Conservation (phyloP, 2,329 filamentous ascomycete species). For the Colletotrichum sp. region DNA sequence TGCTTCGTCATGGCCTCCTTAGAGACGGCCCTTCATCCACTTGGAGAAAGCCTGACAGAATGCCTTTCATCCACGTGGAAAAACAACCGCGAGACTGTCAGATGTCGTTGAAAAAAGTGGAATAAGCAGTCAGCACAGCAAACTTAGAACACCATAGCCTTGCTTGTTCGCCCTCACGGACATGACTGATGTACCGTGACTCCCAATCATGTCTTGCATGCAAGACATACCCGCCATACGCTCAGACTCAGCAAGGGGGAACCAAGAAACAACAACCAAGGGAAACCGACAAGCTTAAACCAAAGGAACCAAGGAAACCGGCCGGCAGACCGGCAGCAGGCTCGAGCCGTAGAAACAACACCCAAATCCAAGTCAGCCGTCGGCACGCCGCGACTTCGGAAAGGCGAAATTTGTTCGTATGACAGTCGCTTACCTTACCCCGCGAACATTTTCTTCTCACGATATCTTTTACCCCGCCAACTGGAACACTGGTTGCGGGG, state of each 20-base stretch:
- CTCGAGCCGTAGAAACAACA: background rate
- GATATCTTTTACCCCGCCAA: slow-evolving; percentile 9
- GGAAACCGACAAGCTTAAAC: background rate
- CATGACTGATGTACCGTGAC: background rate
- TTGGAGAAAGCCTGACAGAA: too few relatives aligned
- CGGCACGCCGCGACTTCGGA: background rate
- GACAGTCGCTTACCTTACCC: background rate
- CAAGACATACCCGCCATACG: background rate
- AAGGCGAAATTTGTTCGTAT: background rate
- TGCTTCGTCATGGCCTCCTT: too few relatives aligned
- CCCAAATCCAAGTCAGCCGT: background rate
- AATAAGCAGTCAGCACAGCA: slow-evolving; percentile 24
- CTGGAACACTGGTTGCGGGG: slow-evolving; percentile 11
- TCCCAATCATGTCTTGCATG: background rate
- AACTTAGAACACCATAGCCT: background rate
- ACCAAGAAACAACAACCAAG: background rate
- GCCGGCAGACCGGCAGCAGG: background rate
- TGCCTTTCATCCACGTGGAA: too few relatives aligned
- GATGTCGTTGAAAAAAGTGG: slow-evolving; percentile 7
- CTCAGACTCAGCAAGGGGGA: background rate
- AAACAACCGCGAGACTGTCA: too few relatives aligned
- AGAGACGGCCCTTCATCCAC: too few relatives aligned
- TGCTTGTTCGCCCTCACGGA: background rate
- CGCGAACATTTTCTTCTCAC: background rate
- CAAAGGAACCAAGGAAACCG: background rate